Percentiles rank a stretch among this genome's conserved stretches.
Conservation (phyloP, 1,284 basidiomycete species). For the Volvariella surrecta region DNA sequence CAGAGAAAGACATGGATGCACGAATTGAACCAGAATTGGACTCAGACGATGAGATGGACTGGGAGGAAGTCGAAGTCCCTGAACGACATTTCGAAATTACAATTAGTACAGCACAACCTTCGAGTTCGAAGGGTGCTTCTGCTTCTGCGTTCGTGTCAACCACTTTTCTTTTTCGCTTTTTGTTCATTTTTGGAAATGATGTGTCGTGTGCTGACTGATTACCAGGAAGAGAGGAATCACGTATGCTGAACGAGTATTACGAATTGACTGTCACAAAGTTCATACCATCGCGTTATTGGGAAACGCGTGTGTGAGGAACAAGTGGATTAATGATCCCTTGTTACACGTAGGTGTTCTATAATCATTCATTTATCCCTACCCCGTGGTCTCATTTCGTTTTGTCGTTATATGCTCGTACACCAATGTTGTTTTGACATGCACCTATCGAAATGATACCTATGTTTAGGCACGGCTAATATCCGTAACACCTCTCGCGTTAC, state of each 20-base stretch:
- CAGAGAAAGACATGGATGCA: too few relatives aligned
- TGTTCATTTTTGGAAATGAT: not conserved
- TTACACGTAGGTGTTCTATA: constrained; percentile 55
- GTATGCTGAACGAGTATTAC: constrained; percentile 58
- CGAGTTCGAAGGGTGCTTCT: constrained; percentile 24
- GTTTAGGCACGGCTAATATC: constrained; percentile 78
- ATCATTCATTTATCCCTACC: not conserved
- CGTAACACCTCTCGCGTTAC: constrained; percentile 69
- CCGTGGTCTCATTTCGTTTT: not conserved
- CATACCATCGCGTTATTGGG: constrained; percentile 78
- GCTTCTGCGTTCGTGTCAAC: constrained; percentile 5
- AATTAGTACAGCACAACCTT: constrained; percentile 36
- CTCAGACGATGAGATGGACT: constrained; percentile 49
- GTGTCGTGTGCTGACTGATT: not conserved
- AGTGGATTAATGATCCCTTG: constrained; percentile 76
- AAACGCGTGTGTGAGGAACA: constrained; percentile 73
- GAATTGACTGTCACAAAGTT: constrained; percentile 80
- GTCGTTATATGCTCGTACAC: too few relatives aligned
- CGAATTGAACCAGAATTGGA: constrained; percentile 12
- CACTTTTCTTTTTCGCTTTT: not conserved
- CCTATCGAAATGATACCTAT: not conserved
- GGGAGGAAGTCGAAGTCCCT: constrained; percentile 52
- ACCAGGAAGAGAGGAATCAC: constrained; percentile 43
- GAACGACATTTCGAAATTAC: constrained; percentile 50
- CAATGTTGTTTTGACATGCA: too few relatives aligned